phyloP scores from a whole-genome alignment of 495 filamentous ascomycete species.

The Penicillium canescens region DNA sequence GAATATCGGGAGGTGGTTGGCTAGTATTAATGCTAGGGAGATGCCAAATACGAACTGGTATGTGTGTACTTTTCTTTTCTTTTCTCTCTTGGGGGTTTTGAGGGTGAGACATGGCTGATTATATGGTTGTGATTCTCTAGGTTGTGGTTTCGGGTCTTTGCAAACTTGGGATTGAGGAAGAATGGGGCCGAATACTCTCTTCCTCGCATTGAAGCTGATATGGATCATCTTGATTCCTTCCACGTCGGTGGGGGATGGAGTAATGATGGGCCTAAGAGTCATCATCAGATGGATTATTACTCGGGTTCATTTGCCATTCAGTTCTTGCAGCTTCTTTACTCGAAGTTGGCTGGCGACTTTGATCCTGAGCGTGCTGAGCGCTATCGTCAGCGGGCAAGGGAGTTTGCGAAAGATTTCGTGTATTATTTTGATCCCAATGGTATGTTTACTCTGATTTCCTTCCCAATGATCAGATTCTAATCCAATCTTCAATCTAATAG shows the following conservation, averaged over 20 bases:
- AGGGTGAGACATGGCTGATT: not conserved
- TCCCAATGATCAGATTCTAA: not conserved
- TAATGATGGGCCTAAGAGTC: conserved; percentile 74
- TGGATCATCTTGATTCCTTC: conserved; percentile 76
- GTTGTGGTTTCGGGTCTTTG: conserved; percentile 82
- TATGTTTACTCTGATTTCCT: conserved; percentile 14
- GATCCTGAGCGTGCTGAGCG: conserved; percentile 67
- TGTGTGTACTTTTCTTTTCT: conserved; percentile 7
- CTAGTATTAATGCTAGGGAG: conserved; percentile 72
- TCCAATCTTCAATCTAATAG: conserved; percentile 7
- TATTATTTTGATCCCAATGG: conserved; percentile 73
- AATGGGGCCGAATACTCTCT: conserved; percentile 68
- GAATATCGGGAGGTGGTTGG: conserved; percentile 68
- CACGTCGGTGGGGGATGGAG: conserved; percentile 79
- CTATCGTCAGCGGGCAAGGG: conserved; percentile 64
- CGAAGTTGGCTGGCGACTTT: conserved; percentile 67
- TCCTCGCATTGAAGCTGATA: conserved; percentile 66
- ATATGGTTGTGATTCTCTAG: conserved; percentile 1
- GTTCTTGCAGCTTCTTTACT: conserved; percentile 73
- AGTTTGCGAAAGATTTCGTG: conserved; percentile 67
- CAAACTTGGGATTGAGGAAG: conserved; percentile 72
- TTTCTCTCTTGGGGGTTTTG: not conserved
- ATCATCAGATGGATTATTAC: conserved; percentile 82
- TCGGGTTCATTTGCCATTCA: conserved; percentile 80
- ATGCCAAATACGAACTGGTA: conserved; percentile 63